Evolutionary conservation across 2,329 filamentous ascomycete species (phyloP).

Genomic region (Claviceps cyperi): DNA sequence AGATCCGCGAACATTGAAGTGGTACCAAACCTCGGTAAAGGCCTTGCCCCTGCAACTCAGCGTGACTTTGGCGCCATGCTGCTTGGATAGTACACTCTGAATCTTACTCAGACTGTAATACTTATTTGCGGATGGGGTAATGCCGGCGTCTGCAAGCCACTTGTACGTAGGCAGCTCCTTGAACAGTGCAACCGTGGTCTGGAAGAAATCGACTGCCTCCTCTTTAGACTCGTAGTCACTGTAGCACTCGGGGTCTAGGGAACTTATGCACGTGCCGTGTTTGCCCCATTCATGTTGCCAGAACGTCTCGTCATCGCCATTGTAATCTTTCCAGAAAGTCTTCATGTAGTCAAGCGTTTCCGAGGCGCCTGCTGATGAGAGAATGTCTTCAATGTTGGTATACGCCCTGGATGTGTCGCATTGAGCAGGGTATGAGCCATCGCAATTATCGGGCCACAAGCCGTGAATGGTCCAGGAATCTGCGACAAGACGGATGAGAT

Average conservation of each 20-base stretch:
- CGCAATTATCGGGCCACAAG: slow-evolving; percentile 52
- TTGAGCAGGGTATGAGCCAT: slow-evolving; percentile 52
- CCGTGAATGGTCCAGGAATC: slow-evolving; percentile 66
- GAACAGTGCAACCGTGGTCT: slow-evolving; percentile 50
- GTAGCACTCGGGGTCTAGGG: slow-evolving; percentile 54
- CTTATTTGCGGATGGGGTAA: slow-evolving; percentile 34
- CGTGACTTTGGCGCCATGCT: slow-evolving; percentile 39
- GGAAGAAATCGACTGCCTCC: slow-evolving; percentile 57
- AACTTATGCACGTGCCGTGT: slow-evolving; percentile 58
- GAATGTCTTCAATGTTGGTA: slow-evolving; percentile 49
- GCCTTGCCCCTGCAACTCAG: slow-evolving; percentile 37
- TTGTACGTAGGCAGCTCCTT: slow-evolving; percentile 53
- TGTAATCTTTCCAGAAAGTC: slow-evolving; percentile 56
- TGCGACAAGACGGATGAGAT: slow-evolving; percentile 8
- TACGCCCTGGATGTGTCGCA: slow-evolving; percentile 50
- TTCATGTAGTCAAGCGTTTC: slow-evolving; percentile 52
- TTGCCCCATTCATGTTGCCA: slow-evolving; percentile 68
- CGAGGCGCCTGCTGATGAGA: slow-evolving; percentile 34
- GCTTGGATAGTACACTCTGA: slow-evolving; percentile 38
- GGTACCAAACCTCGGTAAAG: slow-evolving; percentile 44
- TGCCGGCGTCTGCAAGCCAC: slow-evolving; percentile 45
- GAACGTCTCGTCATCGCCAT: slow-evolving; percentile 47
- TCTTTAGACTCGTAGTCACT: slow-evolving; percentile 40
- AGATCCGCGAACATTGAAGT: slow-evolving; percentile 45
- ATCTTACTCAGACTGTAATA: slow-evolving; percentile 47